Percentiles rank a stretch among this genome's conserved stretches.
phyloP scores from a whole-genome alignment of 371 early-diverging fungal species.

The Mortierella sp. region DNA sequence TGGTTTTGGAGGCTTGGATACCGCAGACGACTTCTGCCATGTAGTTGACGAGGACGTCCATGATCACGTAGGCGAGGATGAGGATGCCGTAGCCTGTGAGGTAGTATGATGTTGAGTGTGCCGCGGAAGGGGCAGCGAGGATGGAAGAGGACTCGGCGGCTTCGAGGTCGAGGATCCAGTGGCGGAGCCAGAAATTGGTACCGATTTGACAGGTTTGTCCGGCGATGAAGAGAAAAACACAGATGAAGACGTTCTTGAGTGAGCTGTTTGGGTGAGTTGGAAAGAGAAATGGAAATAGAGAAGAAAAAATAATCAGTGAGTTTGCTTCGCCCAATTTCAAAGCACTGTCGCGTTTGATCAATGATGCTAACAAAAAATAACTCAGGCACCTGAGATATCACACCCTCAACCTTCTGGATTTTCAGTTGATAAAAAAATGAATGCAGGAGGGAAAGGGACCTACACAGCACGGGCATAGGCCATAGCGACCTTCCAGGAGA shows the following conservation, averaged over 20 bases:
- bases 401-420: no score
- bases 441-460: background rate
- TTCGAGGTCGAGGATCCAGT: slow-evolving; percentile 64
- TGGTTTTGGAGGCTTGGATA: slow-evolving; percentile 57
- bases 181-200: slow-evolving; percentile 76
- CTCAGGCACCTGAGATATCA: background rate
- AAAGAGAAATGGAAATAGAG: background rate
- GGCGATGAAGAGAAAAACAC: slow-evolving; percentile 36
- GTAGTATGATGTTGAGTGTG: slow-evolving; percentile 38
- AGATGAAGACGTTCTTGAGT: slow-evolving; percentile 40
- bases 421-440: background rate
- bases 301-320: background rate
- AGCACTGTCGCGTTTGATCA: background rate
- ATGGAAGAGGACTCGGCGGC: slow-evolving; percentile 14
- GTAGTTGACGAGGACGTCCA: slow-evolving; percentile 59
- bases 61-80: slow-evolving; percentile 56
- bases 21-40: slow-evolving; percentile 53
- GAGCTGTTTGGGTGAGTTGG: slow-evolving; percentile 12
- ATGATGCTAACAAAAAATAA: background rate
- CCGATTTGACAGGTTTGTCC: slow-evolving; percentile 61
- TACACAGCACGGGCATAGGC: slow-evolving; percentile 86
- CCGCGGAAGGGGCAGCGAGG: background rate
- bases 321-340: background rate
- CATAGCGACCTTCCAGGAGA: slow-evolving; percentile 77
- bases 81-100: slow-evolving; percentile 56